Evolutionary conservation across 768 basidiomycete species (phyloP).

Genomic region (Astraeus odoratus): DNA sequence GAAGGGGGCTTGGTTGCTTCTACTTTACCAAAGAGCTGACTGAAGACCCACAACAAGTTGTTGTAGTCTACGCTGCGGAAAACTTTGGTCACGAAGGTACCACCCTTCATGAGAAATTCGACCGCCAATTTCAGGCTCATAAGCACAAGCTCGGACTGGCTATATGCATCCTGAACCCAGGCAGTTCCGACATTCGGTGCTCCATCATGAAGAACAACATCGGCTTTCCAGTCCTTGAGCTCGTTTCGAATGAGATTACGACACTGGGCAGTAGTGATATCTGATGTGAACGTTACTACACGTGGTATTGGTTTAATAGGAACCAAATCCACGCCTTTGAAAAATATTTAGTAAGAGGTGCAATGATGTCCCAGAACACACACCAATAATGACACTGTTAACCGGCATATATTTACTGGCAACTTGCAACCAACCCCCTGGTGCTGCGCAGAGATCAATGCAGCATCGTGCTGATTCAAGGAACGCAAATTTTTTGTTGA

Average conservation of each 20-base stretch:
- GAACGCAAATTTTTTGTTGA: constrained; percentile 96
- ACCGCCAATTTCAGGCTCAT: constrained; percentile 93
- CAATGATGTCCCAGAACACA: constrained; percentile 20
- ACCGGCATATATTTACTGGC: constrained; percentile 96
- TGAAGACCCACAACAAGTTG: constrained; percentile 97
- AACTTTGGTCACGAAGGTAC: constrained; percentile 96
- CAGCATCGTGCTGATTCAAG: constrained; percentile 85
- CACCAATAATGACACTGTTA: constrained; percentile 87
- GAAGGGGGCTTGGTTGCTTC: constrained; percentile 99
- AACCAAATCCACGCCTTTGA: constrained; percentile 85
- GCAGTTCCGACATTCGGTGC: constrained; percentile 99
- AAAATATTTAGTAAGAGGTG: constrained; percentile 6
- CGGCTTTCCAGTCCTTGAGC: constrained; percentile 98
- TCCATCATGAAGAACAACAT: constrained; percentile 97
- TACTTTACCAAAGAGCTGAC: constrained; percentile 90
- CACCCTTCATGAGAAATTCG: constrained; percentile 89
- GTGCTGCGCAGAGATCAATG: constrained; percentile 97
- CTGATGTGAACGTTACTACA: constrained; percentile 84
- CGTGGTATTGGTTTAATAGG: constrained; percentile 94
- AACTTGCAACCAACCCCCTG: constrained; percentile 98
- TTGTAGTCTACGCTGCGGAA: constrained; percentile 99
- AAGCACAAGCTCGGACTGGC: constrained; percentile 92
- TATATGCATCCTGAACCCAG: constrained; percentile 98
- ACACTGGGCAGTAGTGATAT: constrained; percentile 91
- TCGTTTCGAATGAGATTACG: constrained; percentile 79